Percentiles rank a stretch among this genome's conserved stretches.
These are phyloP conservation scores for Wickerhamomyces rabaulensis DNA, from an alignment of 805 yeast species.

Conservation along the genomic window DNA sequence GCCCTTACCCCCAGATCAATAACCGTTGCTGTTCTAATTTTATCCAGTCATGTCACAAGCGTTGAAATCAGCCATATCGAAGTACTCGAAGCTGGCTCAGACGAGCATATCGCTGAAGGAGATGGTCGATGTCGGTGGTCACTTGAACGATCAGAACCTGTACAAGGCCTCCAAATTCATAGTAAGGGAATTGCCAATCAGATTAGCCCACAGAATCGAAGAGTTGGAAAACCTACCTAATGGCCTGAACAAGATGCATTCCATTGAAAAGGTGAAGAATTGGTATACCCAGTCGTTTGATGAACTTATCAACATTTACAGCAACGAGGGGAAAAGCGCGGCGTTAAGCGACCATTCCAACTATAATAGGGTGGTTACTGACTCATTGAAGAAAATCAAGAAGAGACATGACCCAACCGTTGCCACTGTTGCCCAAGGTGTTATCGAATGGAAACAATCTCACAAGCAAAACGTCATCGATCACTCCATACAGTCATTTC, in stretches of 20 bases:
- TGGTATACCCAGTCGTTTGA: slow-evolving; percentile 93
- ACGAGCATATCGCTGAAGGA: slow-evolving; percentile 81
- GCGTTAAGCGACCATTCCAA: slow-evolving; percentile 56
- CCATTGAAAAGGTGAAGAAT: slow-evolving; percentile 68
- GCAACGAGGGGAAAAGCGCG: slow-evolving; percentile 7
- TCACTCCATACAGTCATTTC: slow-evolving; percentile 69
- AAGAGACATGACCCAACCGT: slow-evolving; percentile 90
- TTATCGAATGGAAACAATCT: slow-evolving; percentile 76
- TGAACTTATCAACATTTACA: slow-evolving; percentile 55
- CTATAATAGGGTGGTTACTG: slow-evolving; percentile 64
- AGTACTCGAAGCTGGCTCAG: slow-evolving; percentile 68
- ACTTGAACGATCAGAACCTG: slow-evolving; percentile 71
- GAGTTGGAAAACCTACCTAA: slow-evolving; percentile 78
- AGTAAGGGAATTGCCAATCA: slow-evolving; percentile 80
- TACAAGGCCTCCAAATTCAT: slow-evolving; percentile 82
- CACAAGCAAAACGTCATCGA: slow-evolving; percentile 48
- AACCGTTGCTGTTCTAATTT: background rate
- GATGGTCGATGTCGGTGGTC: slow-evolving; percentile 87
- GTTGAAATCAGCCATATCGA: slow-evolving; percentile 22
- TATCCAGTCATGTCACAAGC: slow-evolving; percentile 3
- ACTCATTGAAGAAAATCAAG: slow-evolving; percentile 65
- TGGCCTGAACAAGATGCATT: slow-evolving; percentile 67
- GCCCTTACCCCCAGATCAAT: background rate
- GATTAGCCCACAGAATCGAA: slow-evolving; percentile 80
- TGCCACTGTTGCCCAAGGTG: slow-evolving; percentile 88